Base-by-base conservation (phyloP, 1,284 basidiomycete species). In the Apiotrichum siamense region DNA sequence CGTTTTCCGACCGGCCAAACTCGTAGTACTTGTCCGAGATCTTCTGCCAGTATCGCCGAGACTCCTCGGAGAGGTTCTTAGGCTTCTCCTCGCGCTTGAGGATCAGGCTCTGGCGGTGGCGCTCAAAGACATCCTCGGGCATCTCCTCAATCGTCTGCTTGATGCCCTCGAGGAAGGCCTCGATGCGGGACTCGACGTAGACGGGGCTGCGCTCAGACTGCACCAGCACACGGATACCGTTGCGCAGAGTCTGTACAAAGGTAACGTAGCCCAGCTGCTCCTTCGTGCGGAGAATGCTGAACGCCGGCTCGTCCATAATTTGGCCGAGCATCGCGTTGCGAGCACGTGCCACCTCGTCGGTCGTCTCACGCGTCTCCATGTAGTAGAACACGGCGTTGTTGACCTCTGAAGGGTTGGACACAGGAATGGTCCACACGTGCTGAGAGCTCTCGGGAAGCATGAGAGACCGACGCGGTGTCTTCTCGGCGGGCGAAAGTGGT, bases 261-360 rank as follows among this genome's bases (percentile, higher is more conserved):
- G 77, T 80, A 44, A 94, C 80, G 69, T 99, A 98, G 12, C 96
- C 96, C 0, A 99, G 80, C 72, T 98, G 96, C 70, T 98, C 91
- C 70, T 92, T 85, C 3, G 94, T 97, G n/a, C 96, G 84, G 36
- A 99, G 80, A 32, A 86, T 78, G 66, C 96, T 86, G 75, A 98
- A 99, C n/a, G 86, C 81, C 0, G 94, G 93, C 65, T 98, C 96
- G 11, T 80, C 77, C 31, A 90, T 77, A 54, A 96, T 86, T 64
- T 91, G 90, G 0, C 80, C 79, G 21, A 80, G 73, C 1, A 79
- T 60, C 12, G 69, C 60, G 3, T 75, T 59, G 29, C 65, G 61
- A 7, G 70, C 66, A 15, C 77, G 69, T 15, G 74, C 54, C 5
- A 44, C 67, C 25, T 80, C 77, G 43, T 91, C 88, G 29, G 65